Conservation (phyloP, 1,284 basidiomycete genomes). For the Ceratobasidium theobromae region DNA sequence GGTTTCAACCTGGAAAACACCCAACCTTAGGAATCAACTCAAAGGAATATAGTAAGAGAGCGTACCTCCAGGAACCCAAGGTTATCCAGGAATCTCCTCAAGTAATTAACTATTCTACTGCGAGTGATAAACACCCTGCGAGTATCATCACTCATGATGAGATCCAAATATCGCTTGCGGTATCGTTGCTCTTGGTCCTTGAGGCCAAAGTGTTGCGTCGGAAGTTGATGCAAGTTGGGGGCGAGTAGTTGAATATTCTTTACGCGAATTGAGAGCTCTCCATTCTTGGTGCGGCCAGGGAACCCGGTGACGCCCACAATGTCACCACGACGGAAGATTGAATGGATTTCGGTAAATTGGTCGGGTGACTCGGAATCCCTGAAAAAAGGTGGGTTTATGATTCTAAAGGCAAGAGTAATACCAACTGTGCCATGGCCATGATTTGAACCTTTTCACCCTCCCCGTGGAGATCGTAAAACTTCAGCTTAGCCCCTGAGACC, state of each 20-base stretch:
- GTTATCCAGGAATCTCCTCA: constrained; percentile 87
- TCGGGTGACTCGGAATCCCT: constrained; percentile 73
- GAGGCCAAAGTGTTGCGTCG: constrained; percentile 85
- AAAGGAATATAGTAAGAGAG: neutral
- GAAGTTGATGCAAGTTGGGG: constrained; percentile 95
- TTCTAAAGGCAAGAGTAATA: constrained; percentile 34
- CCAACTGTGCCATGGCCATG: constrained; percentile 87
- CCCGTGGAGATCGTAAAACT: constrained; percentile 93
- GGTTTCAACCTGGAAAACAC: constrained; percentile 72
- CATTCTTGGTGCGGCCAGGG: constrained; percentile 93
- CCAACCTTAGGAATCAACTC: neutral
- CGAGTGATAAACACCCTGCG: constrained; percentile 92
- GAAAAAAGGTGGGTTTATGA: neutral
- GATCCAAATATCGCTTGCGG: constrained; percentile 98
- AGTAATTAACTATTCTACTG: constrained; percentile 84
- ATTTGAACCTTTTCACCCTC: constrained; percentile 96
- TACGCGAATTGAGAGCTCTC: constrained; percentile 91
- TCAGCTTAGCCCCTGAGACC: constrained; percentile 78
- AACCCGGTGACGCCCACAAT: constrained; percentile 91
- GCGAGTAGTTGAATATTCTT: constrained; percentile 85
- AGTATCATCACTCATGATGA: constrained; percentile 92
- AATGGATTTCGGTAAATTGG: constrained; percentile 74
- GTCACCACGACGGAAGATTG: constrained; percentile 91
- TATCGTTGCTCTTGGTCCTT: constrained; percentile 98
- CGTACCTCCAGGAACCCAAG: constrained; percentile 88